Evolutionary conservation across 2,329 filamentous ascomycete genomes (phyloP), one percentile per base, ranked within the genome.

Genomic region (Rhynchosporium secalis): DNA sequence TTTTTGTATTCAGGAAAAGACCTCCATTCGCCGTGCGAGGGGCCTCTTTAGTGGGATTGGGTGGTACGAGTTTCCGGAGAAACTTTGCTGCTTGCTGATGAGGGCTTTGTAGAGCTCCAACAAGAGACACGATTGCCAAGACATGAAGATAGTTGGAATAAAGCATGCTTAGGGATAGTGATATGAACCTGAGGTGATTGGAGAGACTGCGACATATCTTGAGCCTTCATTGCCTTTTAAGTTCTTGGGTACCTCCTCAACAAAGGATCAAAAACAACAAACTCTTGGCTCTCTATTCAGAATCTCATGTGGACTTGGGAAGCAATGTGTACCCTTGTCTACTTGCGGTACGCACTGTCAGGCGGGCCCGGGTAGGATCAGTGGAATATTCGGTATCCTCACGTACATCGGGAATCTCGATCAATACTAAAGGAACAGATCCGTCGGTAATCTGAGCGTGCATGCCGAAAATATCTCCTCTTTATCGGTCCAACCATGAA

Each of bases 401-500:
- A 40, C 26, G 10, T 13, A 3, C n/a, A 40, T 20, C 9, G 10
- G 36, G 1, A 41, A 28, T 26, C 36, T 54, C 12, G 36, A 29
- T 33, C 51, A 54, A 26, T 54, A 7, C 43, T 20, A 46, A n/a
- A 28, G 43, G n/a, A n/a, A 54, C 36, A 54, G 26, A 54, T 3
- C 33, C 33, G 8, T 54, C 49, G 33, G 7, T 40, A 41, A 41
- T 28, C 51, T 8, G 20, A 5, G n/a, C n/a, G 36, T 54, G 28
- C 51, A 54, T 54, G 36, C 6, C 13, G 8, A 36, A 52, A 15
- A 38, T 28, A n/a, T 54, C 36, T 20, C 8, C n/a, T 40, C 20
- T 54, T 54, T 54, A 33, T 54, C 36, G n/a, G 6, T 40, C 51
- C 51, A 54, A 54, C 33, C 51, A 41, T n/a, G 26, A 54, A 9